Evolutionary conservation across 2,329 filamentous ascomycete species (phyloP).

Genomic region (Trichoderma oligosporum): DNA sequence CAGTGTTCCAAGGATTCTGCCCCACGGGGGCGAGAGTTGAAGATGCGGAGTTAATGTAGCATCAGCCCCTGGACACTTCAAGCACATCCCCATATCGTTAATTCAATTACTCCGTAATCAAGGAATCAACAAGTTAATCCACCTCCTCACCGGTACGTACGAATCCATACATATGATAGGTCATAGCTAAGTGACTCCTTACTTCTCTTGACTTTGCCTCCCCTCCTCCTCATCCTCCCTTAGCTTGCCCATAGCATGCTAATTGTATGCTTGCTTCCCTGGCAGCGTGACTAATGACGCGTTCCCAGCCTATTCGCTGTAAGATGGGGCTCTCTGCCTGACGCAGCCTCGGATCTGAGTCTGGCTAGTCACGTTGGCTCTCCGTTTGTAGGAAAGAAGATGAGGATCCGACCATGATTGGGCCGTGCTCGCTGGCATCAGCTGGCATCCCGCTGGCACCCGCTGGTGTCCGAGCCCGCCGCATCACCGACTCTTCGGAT

Average conservation of each 20-base stretch:
- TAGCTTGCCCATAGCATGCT: conserved; percentile 11
- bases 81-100: no score
- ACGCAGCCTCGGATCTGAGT: conserved; percentile 14
- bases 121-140: no score
- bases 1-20: conserved; percentile 4
- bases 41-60: conserved; percentile 18
- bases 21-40: conserved; percentile 12
- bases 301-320: conserved; percentile 12
- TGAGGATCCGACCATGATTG: conserved; percentile 3
- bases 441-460: conserved; percentile 11
- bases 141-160: no score
- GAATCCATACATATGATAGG: no score
- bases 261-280: no score
- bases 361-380: conserved; percentile 14
- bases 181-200: background rate
- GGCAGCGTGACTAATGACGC: conserved; percentile 18
- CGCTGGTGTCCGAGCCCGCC: conserved; percentile 4
- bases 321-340: background rate
- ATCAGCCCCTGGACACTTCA: conserved; percentile 5
- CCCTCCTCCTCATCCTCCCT: conserved; percentile 4
- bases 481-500: conserved; percentile 13
- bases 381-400: conserved; percentile 3
- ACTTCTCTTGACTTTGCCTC: background rate
- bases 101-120: no score
- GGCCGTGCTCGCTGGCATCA: conserved; percentile 8